These are phyloP conservation scores for Neodidymelliopsis sp. DNA, from an alignment of 2,329 filamentous ascomycete species.

Conservation along the genomic window DNA sequence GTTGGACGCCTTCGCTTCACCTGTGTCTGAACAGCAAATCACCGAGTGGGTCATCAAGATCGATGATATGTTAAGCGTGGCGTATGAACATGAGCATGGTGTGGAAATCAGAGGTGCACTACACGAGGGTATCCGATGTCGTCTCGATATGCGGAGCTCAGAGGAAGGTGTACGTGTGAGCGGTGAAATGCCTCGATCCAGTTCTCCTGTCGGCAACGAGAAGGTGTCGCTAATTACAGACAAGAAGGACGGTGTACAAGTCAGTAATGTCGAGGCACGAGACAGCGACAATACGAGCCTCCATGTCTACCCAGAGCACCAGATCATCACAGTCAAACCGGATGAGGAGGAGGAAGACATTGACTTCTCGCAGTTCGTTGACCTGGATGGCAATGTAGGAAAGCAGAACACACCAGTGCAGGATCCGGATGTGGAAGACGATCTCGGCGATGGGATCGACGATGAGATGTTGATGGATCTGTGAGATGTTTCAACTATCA, in stretches of 20 bases:
- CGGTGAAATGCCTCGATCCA: too few relatives aligned
- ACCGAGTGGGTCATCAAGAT: conserved; percentile 25
- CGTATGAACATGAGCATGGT: conserved; percentile 14
- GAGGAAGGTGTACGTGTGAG: too few relatives aligned
- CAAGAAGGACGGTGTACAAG: too few relatives aligned
- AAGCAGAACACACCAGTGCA: not conserved
- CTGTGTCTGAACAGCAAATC: conserved; percentile 10
- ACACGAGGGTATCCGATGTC: conserved; percentile 24
- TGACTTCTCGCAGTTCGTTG: not conserved
- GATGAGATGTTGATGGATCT: conserved; percentile 41
- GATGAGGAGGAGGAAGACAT: not conserved
- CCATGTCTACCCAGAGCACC: too few relatives aligned
- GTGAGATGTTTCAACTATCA: conserved; percentile 1
- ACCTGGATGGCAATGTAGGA: not conserved
- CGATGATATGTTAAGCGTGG: conserved; percentile 20
- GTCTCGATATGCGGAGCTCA: conserved; percentile 3
- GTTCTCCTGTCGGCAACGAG: too few relatives aligned
- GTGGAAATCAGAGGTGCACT: conserved; percentile 21
- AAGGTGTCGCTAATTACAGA: too few relatives aligned
- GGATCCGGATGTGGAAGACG: conserved; percentile 1
- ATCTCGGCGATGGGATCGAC: conserved; percentile 19
- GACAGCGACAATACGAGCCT: too few relatives aligned
- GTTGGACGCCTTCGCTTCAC: conserved; percentile 20
- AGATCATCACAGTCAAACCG: not conserved
- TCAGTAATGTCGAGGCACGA: too few relatives aligned